Evolutionary conservation across 1,284 basidiomycete genomes (phyloP), one percentile per base, ranked within the genome.

Genomic region (Microbotryomycetes sp.): DNA sequence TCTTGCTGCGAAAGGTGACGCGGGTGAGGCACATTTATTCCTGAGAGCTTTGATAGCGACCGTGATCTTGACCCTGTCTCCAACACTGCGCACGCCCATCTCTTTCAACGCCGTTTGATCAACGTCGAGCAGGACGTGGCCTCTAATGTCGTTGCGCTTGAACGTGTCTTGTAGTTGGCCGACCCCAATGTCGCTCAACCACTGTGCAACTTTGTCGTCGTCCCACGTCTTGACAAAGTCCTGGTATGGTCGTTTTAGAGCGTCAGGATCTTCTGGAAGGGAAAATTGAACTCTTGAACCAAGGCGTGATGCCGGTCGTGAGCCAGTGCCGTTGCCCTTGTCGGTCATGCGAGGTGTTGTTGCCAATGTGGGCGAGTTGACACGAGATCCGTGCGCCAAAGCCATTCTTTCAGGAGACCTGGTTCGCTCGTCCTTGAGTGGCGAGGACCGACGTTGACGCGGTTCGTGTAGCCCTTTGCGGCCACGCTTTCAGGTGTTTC

Each of bases 21-120:
- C 59, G 30, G 26, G 15, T 46, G 46, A 49, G 52, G 66, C 46
- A 67, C 82, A 84, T 68, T 71, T 77, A 63, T 84, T 82, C 32
- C 91, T 80, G 6, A 97, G 80, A 9, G 79, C 76, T 73, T 91
- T 92, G 65, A 97, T 87, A 0, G 85, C 92, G 59, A 85, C 87
- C 19, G 89, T 73, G 56, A 97, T 86, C 72, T 89, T 83, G 19
- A 96, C 84, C 55, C 91, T 79, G 74, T 97, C 92, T 5, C 93
- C 93, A 48, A 97, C 71, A 75, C 87, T 91, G 50, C 80, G 73
- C 30, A 97, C 83, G 30, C 88, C 88, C 83, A 96, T 88, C 77
- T 96, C 92, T 74, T 86, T 89, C 50, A 97, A 77, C 2, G 84
- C 87, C 4, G 80, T 76, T 76, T 91, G 88, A 72, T 96, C 92